These are phyloP conservation scores for Fraxinus latifolia DNA, from an alignment of 305 asterid genomes.

Conservation along the genomic window DNA sequence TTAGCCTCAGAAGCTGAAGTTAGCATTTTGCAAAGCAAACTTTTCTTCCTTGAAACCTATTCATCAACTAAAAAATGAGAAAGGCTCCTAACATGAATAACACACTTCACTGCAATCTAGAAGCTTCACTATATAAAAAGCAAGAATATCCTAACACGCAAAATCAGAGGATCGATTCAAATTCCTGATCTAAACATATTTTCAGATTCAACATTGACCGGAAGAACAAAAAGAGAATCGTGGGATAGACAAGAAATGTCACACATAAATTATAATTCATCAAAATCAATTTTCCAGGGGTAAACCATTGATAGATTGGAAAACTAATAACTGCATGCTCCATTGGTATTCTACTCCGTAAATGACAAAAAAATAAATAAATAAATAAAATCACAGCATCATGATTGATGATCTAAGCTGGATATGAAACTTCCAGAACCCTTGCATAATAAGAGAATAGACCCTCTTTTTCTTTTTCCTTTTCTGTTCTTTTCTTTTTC, in stretches of 20 bases:
- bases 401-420: neutral
- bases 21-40: conserved; percentile 54
- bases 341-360: neutral
- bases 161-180: conserved; percentile 15
- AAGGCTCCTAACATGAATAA: conserved; percentile 17
- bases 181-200: conserved; percentile 18
- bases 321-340: neutral
- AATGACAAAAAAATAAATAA: neutral
- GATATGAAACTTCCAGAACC: neutral
- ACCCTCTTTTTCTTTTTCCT: neutral
- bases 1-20: conserved; percentile 55
- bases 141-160: conserved; percentile 12
- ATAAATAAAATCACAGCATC: neutral
- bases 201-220: conserved; percentile 2
- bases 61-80: conserved; percentile 27
- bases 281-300: conserved; percentile 8
- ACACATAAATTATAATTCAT: conserved; percentile 4
- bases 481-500: neutral
- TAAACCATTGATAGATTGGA: neutral
- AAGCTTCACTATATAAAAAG: conserved; percentile 21
- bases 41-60: conserved; percentile 71
- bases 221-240: conserved; percentile 13
- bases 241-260: conserved; percentile 13
- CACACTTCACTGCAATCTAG: conserved; percentile 19
- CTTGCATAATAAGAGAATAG: neutral